Percentiles rank a stretch among this genome's conserved stretches.
These are phyloP conservation scores for Cochlearia excelsa DNA, from an alignment of 345 rosid genomes.

Conservation along the genomic window DNA sequence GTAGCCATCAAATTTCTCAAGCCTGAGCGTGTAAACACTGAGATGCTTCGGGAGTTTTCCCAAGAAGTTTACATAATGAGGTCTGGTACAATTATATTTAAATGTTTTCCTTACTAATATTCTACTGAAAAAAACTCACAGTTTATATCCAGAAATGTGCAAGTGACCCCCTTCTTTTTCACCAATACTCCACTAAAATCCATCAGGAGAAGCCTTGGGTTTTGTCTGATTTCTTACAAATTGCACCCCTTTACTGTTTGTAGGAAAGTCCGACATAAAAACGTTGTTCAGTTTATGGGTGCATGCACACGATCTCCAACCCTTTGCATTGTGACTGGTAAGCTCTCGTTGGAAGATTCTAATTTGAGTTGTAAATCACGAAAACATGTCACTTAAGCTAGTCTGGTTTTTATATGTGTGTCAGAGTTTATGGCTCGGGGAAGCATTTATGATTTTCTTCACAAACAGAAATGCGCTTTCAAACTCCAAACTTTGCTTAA, in stretches of 20 bases:
- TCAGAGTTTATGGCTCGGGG: constrained; percentile 96
- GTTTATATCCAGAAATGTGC: constrained; percentile 11
- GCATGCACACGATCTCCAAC: constrained; percentile 85
- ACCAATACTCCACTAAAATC: neutral
- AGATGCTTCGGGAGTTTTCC: constrained; percentile 78
- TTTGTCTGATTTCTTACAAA: neutral
- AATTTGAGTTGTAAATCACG: constrained; percentile 1
- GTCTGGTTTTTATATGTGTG: constrained; percentile 22
- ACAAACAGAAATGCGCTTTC: constrained; percentile 76
- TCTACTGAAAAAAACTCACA: neutral
- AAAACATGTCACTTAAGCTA: constrained; percentile 14
- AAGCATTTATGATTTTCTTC: constrained; percentile 86
- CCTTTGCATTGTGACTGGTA: constrained; percentile 93
- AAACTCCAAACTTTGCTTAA: constrained; percentile 74
- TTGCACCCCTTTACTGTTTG: constrained; percentile 18
- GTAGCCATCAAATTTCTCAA: constrained; percentile 90
- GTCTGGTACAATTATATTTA: constrained; percentile 42
- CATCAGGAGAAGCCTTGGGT: neutral
- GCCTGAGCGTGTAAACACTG: constrained; percentile 67
- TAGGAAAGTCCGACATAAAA: constrained; percentile 93
- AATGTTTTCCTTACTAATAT: neutral
- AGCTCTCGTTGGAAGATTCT: constrained; percentile 4
- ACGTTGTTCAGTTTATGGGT: constrained; percentile 91
- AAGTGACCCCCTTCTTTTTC: neutral
- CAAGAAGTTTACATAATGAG: constrained; percentile 96